Conservation (phyloP, 805 yeast genomes). For the Yarrowia phangngaensis region DNA sequence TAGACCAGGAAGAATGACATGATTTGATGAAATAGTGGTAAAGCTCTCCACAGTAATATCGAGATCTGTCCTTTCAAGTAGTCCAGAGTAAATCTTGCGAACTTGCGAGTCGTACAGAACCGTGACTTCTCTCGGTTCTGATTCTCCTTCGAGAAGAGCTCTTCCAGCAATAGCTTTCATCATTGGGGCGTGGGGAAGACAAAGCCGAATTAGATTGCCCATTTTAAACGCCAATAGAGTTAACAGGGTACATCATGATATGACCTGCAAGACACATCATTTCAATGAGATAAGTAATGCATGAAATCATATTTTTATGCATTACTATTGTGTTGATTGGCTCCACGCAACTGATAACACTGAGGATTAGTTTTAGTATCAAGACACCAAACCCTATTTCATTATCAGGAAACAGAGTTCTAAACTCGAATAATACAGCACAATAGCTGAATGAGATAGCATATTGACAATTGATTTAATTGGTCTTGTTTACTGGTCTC, state of each 20-base stretch:
- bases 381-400: not conserved
- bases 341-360: no score
- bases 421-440: not conserved
- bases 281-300: no score
- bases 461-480: no score
- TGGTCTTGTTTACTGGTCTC: no score
- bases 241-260: no score
- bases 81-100: not conserved
- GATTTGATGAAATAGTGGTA: slow-evolving; percentile 3
- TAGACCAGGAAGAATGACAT: slow-evolving; percentile 75
- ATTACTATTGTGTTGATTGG: no score
- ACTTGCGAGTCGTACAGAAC: slow-evolving; percentile 15
- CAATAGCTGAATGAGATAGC: not conserved
- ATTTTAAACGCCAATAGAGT: no score
- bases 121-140: slow-evolving; percentile 17
- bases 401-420: not conserved
- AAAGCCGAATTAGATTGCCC: no score
- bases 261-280: no score
- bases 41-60: slow-evolving; percentile 1
- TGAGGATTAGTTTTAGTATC: no score
- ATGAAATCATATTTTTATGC: no score
- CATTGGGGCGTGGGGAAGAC: not conserved
- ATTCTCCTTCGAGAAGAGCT: slow-evolving; percentile 17
- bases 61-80: slow-evolving; percentile 3
- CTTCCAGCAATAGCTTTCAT: slow-evolving; percentile 21